These are phyloP conservation scores for Sarocladiaceae sp. DNA, from an alignment of 2,329 filamentous ascomycete species.

Conservation along the genomic window DNA sequence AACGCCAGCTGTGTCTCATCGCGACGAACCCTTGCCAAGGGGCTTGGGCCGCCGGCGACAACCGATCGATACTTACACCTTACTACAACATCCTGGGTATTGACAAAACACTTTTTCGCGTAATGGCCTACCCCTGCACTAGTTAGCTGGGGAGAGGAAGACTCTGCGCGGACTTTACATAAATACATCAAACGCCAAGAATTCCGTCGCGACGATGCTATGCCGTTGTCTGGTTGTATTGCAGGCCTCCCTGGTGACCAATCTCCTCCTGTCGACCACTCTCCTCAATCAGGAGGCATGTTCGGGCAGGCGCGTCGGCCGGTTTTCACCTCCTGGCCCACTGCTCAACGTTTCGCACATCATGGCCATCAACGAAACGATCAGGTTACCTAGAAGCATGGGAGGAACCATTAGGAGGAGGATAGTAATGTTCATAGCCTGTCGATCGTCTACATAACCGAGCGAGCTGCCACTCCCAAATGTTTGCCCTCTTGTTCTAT, in stretches of 20 bases:
- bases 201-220: constrained; percentile 2
- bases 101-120: too few species aligned
- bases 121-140: too few species aligned
- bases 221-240: background rate
- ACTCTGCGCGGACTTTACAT: background rate
- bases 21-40: constrained; percentile 3
- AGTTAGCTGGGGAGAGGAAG: too few species aligned
- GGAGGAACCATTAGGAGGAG: background rate
- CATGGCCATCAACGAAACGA: background rate
- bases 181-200: constrained; percentile 9
- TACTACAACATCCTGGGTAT: too few species aligned
- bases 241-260: background rate
- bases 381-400: background rate
- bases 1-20: constrained; percentile 5
- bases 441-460: background rate
- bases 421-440: background rate
- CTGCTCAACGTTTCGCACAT: constrained; percentile 4
- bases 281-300: too few species aligned
- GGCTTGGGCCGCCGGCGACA: background rate
- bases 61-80: constrained; percentile 2
- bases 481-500: background rate
- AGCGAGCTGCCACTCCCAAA: background rate
- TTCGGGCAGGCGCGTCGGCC: background rate
- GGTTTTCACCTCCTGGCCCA: constrained; percentile 6
- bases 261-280: too few species aligned